Evolutionary conservation across 495 filamentous ascomycete species (phyloP).

Genomic region (Aspergillus steynii): DNA sequence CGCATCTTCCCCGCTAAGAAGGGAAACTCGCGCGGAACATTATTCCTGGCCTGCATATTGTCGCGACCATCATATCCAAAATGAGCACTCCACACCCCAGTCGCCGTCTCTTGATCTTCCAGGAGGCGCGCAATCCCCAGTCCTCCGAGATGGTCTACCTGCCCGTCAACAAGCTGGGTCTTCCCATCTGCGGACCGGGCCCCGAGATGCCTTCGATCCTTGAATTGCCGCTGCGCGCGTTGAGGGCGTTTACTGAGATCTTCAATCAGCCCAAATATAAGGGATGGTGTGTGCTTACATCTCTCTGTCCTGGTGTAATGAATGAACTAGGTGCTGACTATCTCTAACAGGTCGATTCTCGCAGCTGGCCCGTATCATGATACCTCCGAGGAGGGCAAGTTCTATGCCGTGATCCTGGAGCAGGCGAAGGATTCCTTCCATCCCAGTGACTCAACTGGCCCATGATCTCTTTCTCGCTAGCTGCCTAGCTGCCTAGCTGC

Average conservation of each 20-base stretch:
- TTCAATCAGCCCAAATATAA: conserved; percentile 49
- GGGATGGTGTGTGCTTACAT: conserved; percentile 38
- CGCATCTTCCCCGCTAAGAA: no score
- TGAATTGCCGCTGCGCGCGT: conserved; percentile 38
- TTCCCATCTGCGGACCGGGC: conserved; percentile 40
- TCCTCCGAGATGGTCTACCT: conserved; percentile 37
- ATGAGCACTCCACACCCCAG: conserved; percentile 11
- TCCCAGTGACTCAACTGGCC: not conserved
- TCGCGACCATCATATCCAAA: not conserved
- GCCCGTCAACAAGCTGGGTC: conserved; percentile 45
- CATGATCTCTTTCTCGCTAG: not conserved
- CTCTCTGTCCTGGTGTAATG: conserved; percentile 8
- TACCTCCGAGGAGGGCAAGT: conserved; percentile 42
- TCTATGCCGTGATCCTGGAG: conserved; percentile 46
- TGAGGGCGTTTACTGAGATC: conserved; percentile 45
- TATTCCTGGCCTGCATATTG: not conserved
- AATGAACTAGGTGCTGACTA: not conserved
- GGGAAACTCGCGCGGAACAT: no score
- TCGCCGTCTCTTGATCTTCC: conserved; percentile 41
- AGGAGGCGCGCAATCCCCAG: conserved; percentile 35
- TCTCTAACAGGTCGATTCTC: conserved; percentile 33
- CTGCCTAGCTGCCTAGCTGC: not conserved
- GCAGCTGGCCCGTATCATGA: conserved; percentile 44
- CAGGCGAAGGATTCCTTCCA: conserved; percentile 18
- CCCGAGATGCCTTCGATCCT: conserved; percentile 41